A percentile compares a stretch with the other conserved stretches of the same genome.
Conservation (phyloP, 257 asterid genomes). For the Fraxinus excelsior region DNA sequence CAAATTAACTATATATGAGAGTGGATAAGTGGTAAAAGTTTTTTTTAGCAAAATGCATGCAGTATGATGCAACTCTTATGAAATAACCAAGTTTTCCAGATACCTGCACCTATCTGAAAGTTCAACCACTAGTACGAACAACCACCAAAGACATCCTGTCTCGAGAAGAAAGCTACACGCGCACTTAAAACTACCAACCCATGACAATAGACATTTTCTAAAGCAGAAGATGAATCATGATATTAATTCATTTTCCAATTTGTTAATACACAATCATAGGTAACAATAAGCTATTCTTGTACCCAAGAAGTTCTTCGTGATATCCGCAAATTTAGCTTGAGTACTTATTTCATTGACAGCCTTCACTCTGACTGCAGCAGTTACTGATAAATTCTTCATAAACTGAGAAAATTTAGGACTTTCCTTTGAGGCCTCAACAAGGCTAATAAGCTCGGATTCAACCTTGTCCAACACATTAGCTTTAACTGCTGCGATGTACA, state of each 20-base stretch:
- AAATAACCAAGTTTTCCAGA: not conserved
- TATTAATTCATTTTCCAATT: not conserved
- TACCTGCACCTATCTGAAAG: not conserved
- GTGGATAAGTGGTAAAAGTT: not conserved
- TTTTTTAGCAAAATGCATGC: not conserved
- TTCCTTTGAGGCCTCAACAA: conserved; percentile 72
- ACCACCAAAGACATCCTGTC: not conserved
- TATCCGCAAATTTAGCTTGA: conserved; percentile 66
- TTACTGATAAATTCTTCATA: conserved; percentile 74
- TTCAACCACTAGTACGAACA: not conserved
- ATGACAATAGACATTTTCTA: not conserved
- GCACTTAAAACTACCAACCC: not conserved
- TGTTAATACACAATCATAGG: not conserved
- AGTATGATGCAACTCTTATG: not conserved
- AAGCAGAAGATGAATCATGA: not conserved
- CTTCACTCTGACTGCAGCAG: conserved; percentile 61
- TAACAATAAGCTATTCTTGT: conserved; percentile 22
- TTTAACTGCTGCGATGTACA: conserved; percentile 84
- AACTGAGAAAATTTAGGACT: conserved; percentile 80
- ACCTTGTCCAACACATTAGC: conserved; percentile 78
- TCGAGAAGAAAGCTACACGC: not conserved
- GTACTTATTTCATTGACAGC: conserved; percentile 61
- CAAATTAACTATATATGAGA: not conserved
- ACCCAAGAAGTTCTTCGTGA: conserved; percentile 78
- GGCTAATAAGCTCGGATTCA: conserved; percentile 72